Conservation (phyloP, 495 filamentous ascomycete species). For the Aspergillus carlsbadensis region DNA sequence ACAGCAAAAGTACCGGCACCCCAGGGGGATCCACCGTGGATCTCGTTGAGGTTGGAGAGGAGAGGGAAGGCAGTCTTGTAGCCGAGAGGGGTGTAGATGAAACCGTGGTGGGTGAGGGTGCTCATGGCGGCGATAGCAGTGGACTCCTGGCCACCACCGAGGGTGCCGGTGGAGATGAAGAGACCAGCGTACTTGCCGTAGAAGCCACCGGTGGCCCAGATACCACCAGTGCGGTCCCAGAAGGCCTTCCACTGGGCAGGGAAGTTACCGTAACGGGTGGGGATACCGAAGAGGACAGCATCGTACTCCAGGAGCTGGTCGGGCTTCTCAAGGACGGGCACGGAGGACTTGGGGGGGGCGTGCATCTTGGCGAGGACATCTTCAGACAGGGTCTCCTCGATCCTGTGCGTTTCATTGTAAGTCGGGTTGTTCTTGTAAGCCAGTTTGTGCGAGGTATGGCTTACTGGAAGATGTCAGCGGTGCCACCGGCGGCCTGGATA, state of each 20-base stretch:
- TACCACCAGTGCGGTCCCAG: conserved; percentile 78
- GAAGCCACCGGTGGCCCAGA: conserved; percentile 70
- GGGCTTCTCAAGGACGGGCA: conserved; percentile 64
- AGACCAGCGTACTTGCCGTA: conserved; percentile 90
- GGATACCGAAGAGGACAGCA: conserved; percentile 91
- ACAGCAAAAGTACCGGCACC: conserved; percentile 91
- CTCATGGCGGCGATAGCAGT: conserved; percentile 80
- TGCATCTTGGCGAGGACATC: conserved; percentile 88
- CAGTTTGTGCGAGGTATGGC: conserved; percentile 17
- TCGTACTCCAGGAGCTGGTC: conserved; percentile 74
- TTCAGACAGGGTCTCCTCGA: conserved; percentile 80
- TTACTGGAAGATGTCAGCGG: conserved; percentile 78
- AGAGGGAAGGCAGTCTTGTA: conserved; percentile 76
- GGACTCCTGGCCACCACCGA: conserved; percentile 90
- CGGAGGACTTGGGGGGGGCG: conserved; percentile 72
- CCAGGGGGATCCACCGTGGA: conserved; percentile 87
- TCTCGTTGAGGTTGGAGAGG: conserved; percentile 67
- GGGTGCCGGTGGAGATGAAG: conserved; percentile 80
- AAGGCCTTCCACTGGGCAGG: conserved; percentile 94
- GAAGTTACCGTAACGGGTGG: conserved; percentile 98
- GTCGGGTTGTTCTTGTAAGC: not conserved
- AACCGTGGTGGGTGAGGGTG: conserved; percentile 90
- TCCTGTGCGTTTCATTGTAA: conserved; percentile 41
- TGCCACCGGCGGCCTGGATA: conserved; percentile 83
- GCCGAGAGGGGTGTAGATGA: conserved; percentile 92